Evolutionary conservation across 345 rosid genomes (phyloP).

Genomic region (Sonneratia caseolaris): DNA sequence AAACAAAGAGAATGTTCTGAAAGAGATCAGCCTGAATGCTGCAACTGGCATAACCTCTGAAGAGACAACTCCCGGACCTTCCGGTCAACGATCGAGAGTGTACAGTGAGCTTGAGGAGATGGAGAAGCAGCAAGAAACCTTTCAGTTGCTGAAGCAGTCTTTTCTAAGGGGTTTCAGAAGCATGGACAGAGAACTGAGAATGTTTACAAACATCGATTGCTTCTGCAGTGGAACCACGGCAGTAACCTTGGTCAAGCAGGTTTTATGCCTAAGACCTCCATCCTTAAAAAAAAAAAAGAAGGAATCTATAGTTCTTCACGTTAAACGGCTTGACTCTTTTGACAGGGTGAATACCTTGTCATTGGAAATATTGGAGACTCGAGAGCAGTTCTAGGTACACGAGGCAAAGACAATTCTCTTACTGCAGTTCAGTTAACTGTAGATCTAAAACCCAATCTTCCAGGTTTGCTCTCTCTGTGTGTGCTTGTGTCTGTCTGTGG

Average conservation of each 20-base stretch:
- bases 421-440: slow-evolving; percentile 83
- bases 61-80: slow-evolving; percentile 40
- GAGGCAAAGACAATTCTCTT: slow-evolving; percentile 49
- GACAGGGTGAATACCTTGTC: slow-evolving; percentile 67
- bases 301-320: not conserved
- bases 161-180: slow-evolving; percentile 79
- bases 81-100: slow-evolving; percentile 51
- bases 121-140: slow-evolving; percentile 45
- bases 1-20: slow-evolving; percentile 35
- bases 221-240: slow-evolving; percentile 98
- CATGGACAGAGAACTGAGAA: slow-evolving; percentile 85
- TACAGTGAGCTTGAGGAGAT: slow-evolving; percentile 38
- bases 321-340: slow-evolving; percentile 5
- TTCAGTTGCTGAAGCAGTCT: slow-evolving; percentile 58
- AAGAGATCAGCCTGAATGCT: slow-evolving; percentile 38
- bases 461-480: slow-evolving; percentile 37
- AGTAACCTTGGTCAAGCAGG: slow-evolving; percentile 92
- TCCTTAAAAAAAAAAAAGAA: not conserved
- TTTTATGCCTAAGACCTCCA: slow-evolving; percentile 10
- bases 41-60: slow-evolving; percentile 43
- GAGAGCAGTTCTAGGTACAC: slow-evolving; percentile 73
- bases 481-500: not conserved
- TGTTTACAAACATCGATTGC: slow-evolving; percentile 61
- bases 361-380: slow-evolving; percentile 92
- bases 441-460: slow-evolving; percentile 96